Evolutionary conservation across 768 basidiomycete genomes (phyloP).

Genomic region (Lentinus brumalis): DNA sequence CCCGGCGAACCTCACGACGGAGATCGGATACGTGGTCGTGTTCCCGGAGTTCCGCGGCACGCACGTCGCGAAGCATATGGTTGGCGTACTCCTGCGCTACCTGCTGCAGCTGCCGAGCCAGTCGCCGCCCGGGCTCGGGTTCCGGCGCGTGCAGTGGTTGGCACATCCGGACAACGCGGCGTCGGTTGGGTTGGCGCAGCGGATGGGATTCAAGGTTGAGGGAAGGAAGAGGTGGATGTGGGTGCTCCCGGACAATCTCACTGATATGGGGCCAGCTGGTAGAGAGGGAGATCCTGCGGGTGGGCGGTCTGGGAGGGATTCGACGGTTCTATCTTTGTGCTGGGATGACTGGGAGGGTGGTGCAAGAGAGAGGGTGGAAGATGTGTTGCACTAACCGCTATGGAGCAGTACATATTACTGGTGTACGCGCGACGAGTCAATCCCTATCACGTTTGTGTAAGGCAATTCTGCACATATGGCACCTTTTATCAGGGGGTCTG

Average conservation of each 20-base stretch:
- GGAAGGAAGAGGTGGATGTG: slow-evolving; percentile 41
- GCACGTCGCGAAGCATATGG: slow-evolving; percentile 45
- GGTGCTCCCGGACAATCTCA: slow-evolving; percentile 33
- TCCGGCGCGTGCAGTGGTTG: slow-evolving; percentile 51
- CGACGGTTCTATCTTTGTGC: slow-evolving; percentile 49
- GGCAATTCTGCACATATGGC: too few species aligned
- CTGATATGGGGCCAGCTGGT: slow-evolving; percentile 30
- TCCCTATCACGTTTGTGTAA: too few species aligned
- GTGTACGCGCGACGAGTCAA: too few species aligned
- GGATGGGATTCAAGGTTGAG: slow-evolving; percentile 51
- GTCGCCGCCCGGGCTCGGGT: slow-evolving; percentile 36
- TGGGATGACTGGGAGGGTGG: slow-evolving; percentile 64
- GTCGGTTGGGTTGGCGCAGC: slow-evolving; percentile 41
- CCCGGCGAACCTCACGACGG: slow-evolving; percentile 33
- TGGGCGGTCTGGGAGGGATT: slow-evolving; percentile 33
- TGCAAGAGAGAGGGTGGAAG: slow-evolving; percentile 33
- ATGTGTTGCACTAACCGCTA: background rate
- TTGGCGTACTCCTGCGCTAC: slow-evolving; percentile 34
- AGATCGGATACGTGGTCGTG: slow-evolving; percentile 42
- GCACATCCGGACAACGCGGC: slow-evolving; percentile 40
- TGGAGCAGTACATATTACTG: too few species aligned
- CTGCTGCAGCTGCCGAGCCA: slow-evolving; percentile 26
- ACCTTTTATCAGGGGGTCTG: too few species aligned
- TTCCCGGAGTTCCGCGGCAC: slow-evolving; percentile 43
- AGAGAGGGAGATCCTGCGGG: slow-evolving; percentile 24